These are phyloP conservation scores for Mycena capillaripes DNA, from an alignment of 768 basidiomycete species.

Conservation along the genomic window DNA sequence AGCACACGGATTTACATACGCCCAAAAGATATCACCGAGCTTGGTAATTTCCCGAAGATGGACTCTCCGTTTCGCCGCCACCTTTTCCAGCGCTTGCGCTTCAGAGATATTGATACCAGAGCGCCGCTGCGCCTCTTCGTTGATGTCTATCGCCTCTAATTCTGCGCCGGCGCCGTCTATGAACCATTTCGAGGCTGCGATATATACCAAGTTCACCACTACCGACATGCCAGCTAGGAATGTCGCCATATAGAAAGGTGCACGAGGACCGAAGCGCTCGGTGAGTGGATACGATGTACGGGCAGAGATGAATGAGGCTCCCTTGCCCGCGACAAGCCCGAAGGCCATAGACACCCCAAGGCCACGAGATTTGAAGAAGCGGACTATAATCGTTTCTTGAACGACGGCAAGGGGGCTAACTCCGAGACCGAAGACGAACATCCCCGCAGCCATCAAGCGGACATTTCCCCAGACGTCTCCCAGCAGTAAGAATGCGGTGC, in stretches of 20 bases:
- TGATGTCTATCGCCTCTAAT: conserved; percentile 74
- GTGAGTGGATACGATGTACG: conserved; percentile 84
- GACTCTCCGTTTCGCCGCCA: conserved; percentile 76
- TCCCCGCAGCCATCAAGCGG: conserved; percentile 79
- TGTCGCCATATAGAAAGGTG: conserved; percentile 82
- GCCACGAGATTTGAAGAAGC: conserved; percentile 83
- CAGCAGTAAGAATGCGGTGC: conserved; percentile 72
- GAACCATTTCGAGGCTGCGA: conserved; percentile 75
- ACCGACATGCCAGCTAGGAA: conserved; percentile 76
- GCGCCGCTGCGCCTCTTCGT: conserved; percentile 65
- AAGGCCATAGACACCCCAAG: conserved; percentile 84
- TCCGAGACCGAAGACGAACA: conserved; percentile 86
- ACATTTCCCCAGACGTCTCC: conserved; percentile 74
- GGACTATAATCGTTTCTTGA: conserved; percentile 88
- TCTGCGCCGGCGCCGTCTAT: conserved; percentile 71
- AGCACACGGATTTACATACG: conserved; percentile 56
- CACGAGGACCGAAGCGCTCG: conserved; percentile 73
- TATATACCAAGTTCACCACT: conserved; percentile 76
- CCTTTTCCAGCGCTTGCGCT: conserved; percentile 72
- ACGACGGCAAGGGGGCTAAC: conserved; percentile 86
- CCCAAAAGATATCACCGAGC: conserved; percentile 86
- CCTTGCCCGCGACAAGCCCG: conserved; percentile 88
- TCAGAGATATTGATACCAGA: conserved; percentile 63
- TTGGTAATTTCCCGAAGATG: conserved; percentile 70
- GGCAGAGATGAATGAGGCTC: conserved; percentile 81